Evolutionary conservation across 192 early-diverging fungal species (phyloP).

Genomic region (Jimgerdemannia lactiflua): DNA sequence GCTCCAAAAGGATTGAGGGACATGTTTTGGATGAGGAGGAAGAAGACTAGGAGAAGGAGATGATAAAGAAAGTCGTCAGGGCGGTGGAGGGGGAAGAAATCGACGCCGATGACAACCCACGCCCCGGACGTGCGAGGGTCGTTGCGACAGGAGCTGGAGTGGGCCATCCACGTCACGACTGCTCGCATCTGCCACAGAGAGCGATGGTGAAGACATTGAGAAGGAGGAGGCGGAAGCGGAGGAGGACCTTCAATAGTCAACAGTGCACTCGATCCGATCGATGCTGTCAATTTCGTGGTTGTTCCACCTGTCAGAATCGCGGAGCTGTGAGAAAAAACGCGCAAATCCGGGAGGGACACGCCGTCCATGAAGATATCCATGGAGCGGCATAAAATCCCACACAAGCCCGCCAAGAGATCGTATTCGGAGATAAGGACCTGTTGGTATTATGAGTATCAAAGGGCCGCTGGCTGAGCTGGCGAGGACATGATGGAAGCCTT

Average conservation of each 20-base stretch:
- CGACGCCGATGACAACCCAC: conserved; percentile 11
- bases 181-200: conserved; percentile 23
- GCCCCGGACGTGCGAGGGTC: background rate
- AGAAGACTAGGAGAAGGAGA: conserved; percentile 2
- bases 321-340: background rate
- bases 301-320: background rate
- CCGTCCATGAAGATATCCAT: background rate
- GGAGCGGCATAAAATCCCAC: conserved; percentile 4
- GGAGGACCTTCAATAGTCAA: background rate
- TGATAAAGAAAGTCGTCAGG: no score
- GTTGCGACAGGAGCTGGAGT: conserved; percentile 9
- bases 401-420: conserved; percentile 39
- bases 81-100: background rate
- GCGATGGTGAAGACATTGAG: no score
- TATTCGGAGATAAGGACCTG: conserved; percentile 40
- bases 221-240: background rate
- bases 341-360: background rate
- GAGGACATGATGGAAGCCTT: conserved; percentile 19
- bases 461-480: conserved; percentile 42
- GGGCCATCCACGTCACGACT: conserved; percentile 6
- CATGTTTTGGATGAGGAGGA: conserved; percentile 20
- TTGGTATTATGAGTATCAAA: conserved; percentile 43
- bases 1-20: conserved; percentile 3
- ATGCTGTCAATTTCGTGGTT: background rate
- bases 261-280: conserved; percentile 3